These are phyloP conservation scores for Phytopythium kandeliae DNA, from an alignment of 352 stramenopile genomes.

Conservation along the genomic window DNA sequence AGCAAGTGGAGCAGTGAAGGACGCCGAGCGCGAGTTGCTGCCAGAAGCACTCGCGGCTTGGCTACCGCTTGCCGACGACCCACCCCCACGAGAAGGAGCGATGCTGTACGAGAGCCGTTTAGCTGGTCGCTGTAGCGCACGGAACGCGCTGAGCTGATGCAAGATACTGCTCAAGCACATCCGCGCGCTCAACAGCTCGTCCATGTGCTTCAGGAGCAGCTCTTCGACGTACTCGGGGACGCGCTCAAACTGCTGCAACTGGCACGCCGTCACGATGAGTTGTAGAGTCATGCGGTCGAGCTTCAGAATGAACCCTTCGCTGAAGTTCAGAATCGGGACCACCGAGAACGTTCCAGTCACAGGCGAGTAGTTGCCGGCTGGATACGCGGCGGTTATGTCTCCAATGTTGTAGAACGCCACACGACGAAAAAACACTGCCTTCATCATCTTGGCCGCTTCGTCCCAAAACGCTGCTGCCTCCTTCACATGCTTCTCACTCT, in stretches of 20 bases:
- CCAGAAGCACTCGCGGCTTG: constrained; percentile 21
- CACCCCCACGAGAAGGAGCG: constrained; percentile 15
- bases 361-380: constrained; percentile 20
- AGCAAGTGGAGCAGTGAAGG: constrained; percentile 25
- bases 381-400: constrained; percentile 19
- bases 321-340: constrained; percentile 80
- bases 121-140: constrained; percentile 37
- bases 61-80: constrained; percentile 18
- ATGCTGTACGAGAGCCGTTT: constrained; percentile 17
- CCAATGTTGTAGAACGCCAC: constrained; percentile 59
- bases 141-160: constrained; percentile 67
- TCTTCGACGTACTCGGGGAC: constrained; percentile 73
- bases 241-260: constrained; percentile 75
- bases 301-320: constrained; percentile 63
- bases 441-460: constrained; percentile 66
- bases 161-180: constrained; percentile 72
- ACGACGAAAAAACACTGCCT: constrained; percentile 71
- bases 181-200: constrained; percentile 67
- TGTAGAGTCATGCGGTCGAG: constrained; percentile 65
- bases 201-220: constrained; percentile 51
- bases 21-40: constrained; percentile 34
- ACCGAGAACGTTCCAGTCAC: constrained; percentile 50
- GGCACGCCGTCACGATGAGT: constrained; percentile 64
- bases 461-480: constrained; percentile 76
- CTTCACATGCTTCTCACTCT: constrained; percentile 71